Conservation (phyloP, 768 basidiomycete species). For the Baorangia bicolor region DNA sequence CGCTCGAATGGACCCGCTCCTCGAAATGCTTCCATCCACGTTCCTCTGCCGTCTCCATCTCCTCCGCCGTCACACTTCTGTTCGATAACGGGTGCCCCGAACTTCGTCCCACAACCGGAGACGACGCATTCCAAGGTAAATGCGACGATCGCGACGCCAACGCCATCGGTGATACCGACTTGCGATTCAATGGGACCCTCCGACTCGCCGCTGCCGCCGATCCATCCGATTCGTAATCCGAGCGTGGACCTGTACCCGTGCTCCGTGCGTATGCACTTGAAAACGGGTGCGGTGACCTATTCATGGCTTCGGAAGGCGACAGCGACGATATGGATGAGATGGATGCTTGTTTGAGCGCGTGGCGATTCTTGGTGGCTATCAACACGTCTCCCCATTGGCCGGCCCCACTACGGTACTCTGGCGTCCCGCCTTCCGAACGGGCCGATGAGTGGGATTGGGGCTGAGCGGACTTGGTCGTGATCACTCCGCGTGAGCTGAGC, state of each 20-base stretch:
- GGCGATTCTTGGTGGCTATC: conserved; percentile 34
- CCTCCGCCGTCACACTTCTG: conserved; percentile 19
- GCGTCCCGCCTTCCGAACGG: conserved; percentile 37
- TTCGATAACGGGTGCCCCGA: conserved; percentile 15
- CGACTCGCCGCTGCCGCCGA: conserved; percentile 41
- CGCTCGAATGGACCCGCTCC: not conserved
- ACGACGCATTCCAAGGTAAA: conserved; percentile 36
- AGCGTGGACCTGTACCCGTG: conserved; percentile 32
- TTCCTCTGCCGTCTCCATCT: conserved; percentile 22
- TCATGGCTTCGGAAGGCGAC: conserved; percentile 52
- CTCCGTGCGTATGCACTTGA: conserved; percentile 10
- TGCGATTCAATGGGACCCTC: conserved; percentile 61
- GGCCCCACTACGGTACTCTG: conserved; percentile 26
- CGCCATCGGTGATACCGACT: conserved; percentile 73
- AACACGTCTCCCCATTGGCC: conserved; percentile 52
- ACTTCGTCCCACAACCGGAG: conserved; percentile 40
- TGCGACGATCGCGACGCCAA: conserved; percentile 43
- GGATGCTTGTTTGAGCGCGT: conserved; percentile 49
- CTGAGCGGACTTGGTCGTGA: conserved; percentile 29
- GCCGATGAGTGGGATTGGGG: conserved; percentile 25
- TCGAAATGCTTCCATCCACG: conserved; percentile 35
- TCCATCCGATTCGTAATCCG: conserved; percentile 59
- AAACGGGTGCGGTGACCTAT: conserved; percentile 29
- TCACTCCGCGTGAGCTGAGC: conserved; percentile 50
- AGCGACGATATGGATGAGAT: conserved; percentile 65